Evolutionary conservation across 345 rosid genomes (phyloP), one percentile per base, ranked within the genome.

Genomic region (Rhodomyrtus tomentosa): DNA sequence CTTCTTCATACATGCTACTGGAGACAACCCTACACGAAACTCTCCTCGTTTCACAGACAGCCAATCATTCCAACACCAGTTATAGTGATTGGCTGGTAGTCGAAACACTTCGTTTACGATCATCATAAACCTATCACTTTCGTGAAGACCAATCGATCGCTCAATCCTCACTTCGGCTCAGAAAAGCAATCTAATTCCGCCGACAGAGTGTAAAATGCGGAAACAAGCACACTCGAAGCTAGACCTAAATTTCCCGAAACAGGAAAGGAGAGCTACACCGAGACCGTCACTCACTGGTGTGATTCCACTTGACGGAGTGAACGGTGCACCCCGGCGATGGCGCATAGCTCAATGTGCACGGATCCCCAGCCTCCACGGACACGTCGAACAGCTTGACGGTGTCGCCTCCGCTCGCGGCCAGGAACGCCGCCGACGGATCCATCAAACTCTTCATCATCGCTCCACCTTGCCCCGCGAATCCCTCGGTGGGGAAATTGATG

Each of bases 251-350:
- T 0, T 27, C 12, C 29, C 25, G 45, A n/a, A n/a, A 45, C 24
- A 4, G 81, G 52, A 24, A 24, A 38, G 24, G 50, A 49, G n/a
- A 52, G 68, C 36, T 40, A 68, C 52, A 83, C 82, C 2, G 55
- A 38, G 62, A 5, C 85, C 45, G 84, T 18, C 53, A 88, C 94
- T 88, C 84, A 96, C 98, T 98, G 72, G 98, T 98, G 90, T 94
- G 99, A 50, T 96, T 96, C 99, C 99, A 98, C 89, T 94, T 98
- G 87, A 98, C 92, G 48, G 99, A 93, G 92, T 93, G 96, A 68
- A 96, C 98, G 10, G 89, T 81, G 87, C 76, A 93, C 51, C 93
- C 91, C 24, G 95, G 95, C 81, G 98, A 89, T 18, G 99, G 98
- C 72, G 93, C 90, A 89, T 98, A 96, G 81, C 89, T 92, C 90